Evolutionary conservation across 225 moss, liverwort and hornwort genomes (phyloP).

Genomic region (Pseudisothecium myosuroides): DNA sequence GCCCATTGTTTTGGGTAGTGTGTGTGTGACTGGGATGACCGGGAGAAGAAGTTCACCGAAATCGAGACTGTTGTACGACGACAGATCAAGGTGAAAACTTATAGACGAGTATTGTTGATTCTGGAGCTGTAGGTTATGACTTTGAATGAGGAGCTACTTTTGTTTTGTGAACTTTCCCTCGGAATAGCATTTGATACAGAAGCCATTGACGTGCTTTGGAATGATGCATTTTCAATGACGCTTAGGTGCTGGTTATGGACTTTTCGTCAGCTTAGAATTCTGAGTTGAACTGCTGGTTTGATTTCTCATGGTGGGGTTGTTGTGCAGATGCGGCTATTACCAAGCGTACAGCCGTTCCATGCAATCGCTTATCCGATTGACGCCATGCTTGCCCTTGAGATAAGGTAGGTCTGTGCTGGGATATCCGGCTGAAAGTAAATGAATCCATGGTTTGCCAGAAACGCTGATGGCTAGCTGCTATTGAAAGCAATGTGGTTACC

Average conservation of each 20-base stretch:
- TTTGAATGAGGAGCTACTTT: neutral
- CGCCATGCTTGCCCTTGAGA: conserved; percentile 76
- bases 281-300: neutral
- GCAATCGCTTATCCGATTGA: conserved; percentile 99
- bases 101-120: neutral
- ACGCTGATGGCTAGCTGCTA: neutral
- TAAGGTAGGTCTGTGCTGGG: conserved; percentile 44
- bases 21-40: conserved; percentile 97
- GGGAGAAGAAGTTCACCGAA: conserved; percentile 82
- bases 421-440: neutral
- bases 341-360: conserved; percentile 98
- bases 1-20: conserved; percentile 41
- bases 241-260: neutral
- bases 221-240: neutral
- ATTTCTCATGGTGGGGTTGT: neutral
- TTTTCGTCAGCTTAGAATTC: neutral
- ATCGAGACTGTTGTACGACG: conserved; percentile 83
- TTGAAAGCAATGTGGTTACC: neutral
- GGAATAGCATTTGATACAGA: neutral
- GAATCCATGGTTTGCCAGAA: neutral
- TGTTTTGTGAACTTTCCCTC: neutral
- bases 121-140: neutral
- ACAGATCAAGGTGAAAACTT: conserved; percentile 66
- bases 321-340: conserved; percentile 77
- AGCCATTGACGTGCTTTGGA: neutral